Evolutionary conservation across 2,329 filamentous ascomycete genomes (phyloP), one percentile per base, ranked within the genome.

Genomic region (Chalaropsis thielavioides): DNA sequence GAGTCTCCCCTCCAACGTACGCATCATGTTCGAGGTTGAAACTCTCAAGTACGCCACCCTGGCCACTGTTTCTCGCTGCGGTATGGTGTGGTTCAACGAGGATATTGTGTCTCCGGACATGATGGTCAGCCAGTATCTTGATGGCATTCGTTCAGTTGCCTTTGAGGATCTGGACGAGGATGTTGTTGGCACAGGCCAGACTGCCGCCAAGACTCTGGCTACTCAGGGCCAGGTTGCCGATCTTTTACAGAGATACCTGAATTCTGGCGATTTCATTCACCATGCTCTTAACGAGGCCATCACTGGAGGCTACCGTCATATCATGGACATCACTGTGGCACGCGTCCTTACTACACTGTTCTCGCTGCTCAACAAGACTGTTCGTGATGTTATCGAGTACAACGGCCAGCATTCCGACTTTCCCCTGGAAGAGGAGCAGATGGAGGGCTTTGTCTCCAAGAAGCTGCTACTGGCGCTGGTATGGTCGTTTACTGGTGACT

Each of bases 71-170:
- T 95, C 89, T 85, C 91, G 94, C 77, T 99, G 94, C 74, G 94
- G 94, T 81, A 99, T 99, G 94, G 95, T 99, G 15, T 99, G 94
- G 94, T 99, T 97, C 77, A 99, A 91, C 73, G 92, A 96, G 71
- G 95, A 99, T 72, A 97, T 92, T 35, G 92, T 99, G 49, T 92
- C 90, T 40, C 84, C 92, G 0, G 83, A 83, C 69, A 96, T 99
- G 88, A 89, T 97, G 85, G 87, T 97, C 49, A 81, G 84, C 68
- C 90, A 97, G 75, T 96, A 99, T 72, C 83, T 99, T 63, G 85
- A 94, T 67, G 85, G 87, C 59, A 83, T 99, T 46, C 86, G 87
- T 70, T 88, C 85, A 2, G 86, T 90, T 65, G 85, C 89, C 0
- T 96, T 99, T 71, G 94, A 99, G 71, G 94, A 99, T 70, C 79